A percentile compares a stretch with the other conserved stretches of the same genome.
Evolutionary conservation across 345 rosid species (phyloP).

Genomic region (Citrus maxima): DNA sequence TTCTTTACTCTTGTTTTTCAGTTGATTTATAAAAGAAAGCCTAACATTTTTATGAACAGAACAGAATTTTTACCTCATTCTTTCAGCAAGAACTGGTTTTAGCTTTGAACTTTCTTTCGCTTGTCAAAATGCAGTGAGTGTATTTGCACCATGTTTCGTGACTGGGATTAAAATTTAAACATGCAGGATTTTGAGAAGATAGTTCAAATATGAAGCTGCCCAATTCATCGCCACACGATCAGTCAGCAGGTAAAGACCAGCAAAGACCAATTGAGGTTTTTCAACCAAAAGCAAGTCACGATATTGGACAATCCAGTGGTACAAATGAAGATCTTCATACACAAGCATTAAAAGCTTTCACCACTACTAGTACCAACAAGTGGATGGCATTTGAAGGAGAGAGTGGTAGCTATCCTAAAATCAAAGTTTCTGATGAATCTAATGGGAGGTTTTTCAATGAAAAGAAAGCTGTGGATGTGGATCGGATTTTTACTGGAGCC

Average conservation of each 20-base stretch:
- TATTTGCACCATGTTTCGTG: not conserved
- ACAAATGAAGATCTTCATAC: not conserved
- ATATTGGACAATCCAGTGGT: slow-evolving; percentile 10
- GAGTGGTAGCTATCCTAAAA: slow-evolving; percentile 6
- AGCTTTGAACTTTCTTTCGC: not conserved
- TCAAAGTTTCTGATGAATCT: slow-evolving; percentile 7
- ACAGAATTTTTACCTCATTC: not conserved
- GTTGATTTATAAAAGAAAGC: not conserved
- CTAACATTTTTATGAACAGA: not conserved
- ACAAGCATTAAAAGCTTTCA: slow-evolving; percentile 10
- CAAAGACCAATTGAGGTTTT: slow-evolving; percentile 34
- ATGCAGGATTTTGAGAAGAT: not conserved
- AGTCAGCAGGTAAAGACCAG: slow-evolving; percentile 6
- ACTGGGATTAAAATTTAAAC: not conserved
- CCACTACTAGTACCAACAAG: slow-evolving; percentile 28
- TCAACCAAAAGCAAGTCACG: slow-evolving; percentile 19
- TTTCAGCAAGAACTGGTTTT: not conserved
- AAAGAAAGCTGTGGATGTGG: not conserved
- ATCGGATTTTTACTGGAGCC: slow-evolving; percentile 35
- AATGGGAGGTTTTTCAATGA: not conserved
- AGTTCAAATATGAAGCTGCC: not conserved
- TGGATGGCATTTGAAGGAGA: slow-evolving; percentile 70
- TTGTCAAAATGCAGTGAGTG: not conserved
- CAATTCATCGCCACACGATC: slow-evolving; percentile 1
- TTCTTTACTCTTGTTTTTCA: not conserved